These are phyloP conservation scores for Solanum medicagineum DNA, from an alignment of 257 asterid species.

Conservation along the genomic window DNA sequence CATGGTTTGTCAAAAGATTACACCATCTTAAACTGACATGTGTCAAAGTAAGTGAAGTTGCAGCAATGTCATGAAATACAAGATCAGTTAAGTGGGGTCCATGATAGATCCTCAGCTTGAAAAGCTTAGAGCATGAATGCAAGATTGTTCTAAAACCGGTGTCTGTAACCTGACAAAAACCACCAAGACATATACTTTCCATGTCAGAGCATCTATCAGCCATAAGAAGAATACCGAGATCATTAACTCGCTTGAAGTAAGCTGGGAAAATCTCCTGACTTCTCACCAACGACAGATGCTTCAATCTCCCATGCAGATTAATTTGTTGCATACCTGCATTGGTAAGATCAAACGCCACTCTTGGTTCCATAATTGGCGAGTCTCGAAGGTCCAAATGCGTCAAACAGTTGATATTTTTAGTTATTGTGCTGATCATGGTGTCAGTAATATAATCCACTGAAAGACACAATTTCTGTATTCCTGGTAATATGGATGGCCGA, in stretches of 20 bases:
- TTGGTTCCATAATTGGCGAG: conserved; percentile 84
- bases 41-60: conserved; percentile 65
- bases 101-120: conserved; percentile 56
- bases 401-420: conserved; percentile 40
- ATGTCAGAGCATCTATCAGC: conserved; percentile 77
- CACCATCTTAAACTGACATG: conserved; percentile 94
- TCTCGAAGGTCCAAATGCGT: conserved; percentile 90
- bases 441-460: conserved; percentile 91
- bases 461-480: conserved; percentile 61
- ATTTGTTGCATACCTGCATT: conserved; percentile 84
- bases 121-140: conserved; percentile 75
- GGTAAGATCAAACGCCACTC: conserved; percentile 76
- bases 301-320: conserved; percentile 70
- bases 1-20: conserved; percentile 67
- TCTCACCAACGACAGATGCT: conserved; percentile 78
- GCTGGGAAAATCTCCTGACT: conserved; percentile 76
- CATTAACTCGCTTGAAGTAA: conserved; percentile 81
- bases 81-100: conserved; percentile 86
- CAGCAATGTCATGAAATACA: conserved; percentile 79
- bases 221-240: conserved; percentile 94
- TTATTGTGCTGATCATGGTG: conserved; percentile 65
- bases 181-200: conserved; percentile 95
- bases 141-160: conserved; percentile 79
- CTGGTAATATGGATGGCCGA: conserved; percentile 43
- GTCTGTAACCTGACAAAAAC: conserved; percentile 90